Evolutionary conservation across 768 basidiomycete species (phyloP).

Genomic region (Glaciozyma antarctica): DNA sequence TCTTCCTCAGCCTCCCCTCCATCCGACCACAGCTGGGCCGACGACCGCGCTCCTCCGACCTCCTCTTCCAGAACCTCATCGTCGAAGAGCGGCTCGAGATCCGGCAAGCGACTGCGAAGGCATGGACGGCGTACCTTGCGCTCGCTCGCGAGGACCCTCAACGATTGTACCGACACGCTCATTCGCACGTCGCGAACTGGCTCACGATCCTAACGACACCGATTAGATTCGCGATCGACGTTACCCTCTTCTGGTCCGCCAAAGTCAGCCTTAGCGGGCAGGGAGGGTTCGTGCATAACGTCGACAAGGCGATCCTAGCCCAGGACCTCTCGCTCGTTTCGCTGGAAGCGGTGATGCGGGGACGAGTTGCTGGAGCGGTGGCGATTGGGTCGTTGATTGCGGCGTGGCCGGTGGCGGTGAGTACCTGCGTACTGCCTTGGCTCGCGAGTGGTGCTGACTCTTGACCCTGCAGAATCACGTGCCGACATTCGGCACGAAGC

Average conservation of each 20-base stretch:
- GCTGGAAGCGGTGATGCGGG: constrained; percentile 64
- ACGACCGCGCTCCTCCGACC: constrained; percentile 61
- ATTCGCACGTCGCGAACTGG: constrained; percentile 46
- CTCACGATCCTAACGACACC: constrained; percentile 83
- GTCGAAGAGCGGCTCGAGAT: constrained; percentile 83
- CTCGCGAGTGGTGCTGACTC: neutral
- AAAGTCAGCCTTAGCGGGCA: constrained; percentile 43
- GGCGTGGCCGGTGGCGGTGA: constrained; percentile 15
- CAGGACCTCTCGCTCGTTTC: constrained; percentile 80
- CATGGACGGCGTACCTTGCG: constrained; percentile 56
- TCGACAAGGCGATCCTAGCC: constrained; percentile 88
- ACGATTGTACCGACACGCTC: neutral
- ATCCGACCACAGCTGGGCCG: constrained; percentile 74
- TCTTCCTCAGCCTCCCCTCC: constrained; percentile 64
- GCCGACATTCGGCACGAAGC: constrained; percentile 61
- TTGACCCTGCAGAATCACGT: constrained; percentile 44
- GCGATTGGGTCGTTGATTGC: constrained; percentile 51
- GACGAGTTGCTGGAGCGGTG: constrained; percentile 64
- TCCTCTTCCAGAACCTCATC: constrained; percentile 87
- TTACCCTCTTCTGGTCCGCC: constrained; percentile 57
- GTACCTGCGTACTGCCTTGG: neutral
- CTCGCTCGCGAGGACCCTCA: neutral
- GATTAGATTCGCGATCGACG: constrained; percentile 66
- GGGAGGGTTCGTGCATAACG: constrained; percentile 57
- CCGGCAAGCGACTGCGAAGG: constrained; percentile 57